A percentile compares a stretch with the other conserved stretches of the same genome.
Conservation (phyloP, 306 rosid genomes). For the Cercis canadensis region DNA sequence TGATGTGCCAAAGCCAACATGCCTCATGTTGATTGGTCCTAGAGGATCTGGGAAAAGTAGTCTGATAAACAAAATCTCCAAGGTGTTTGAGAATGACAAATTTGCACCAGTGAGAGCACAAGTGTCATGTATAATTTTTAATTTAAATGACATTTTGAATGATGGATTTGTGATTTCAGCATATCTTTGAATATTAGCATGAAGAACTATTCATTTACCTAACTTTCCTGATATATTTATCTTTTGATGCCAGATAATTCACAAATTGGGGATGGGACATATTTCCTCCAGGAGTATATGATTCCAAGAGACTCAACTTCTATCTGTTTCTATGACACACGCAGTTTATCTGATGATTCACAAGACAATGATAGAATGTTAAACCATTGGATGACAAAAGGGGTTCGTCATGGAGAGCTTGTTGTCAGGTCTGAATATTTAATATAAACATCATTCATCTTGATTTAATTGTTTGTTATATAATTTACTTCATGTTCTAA, state of each 20-base stretch:
- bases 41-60: slow-evolving; percentile 90
- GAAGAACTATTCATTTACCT: slow-evolving; percentile 8
- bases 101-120: slow-evolving; percentile 78
- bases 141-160: slow-evolving; percentile 18
- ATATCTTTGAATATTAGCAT: slow-evolving; percentile 23
- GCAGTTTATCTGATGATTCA: slow-evolving; percentile 62
- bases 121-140: slow-evolving; percentile 68
- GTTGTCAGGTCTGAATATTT: slow-evolving; percentile 66
- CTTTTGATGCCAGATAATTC: slow-evolving; percentile 62
- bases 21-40: slow-evolving; percentile 82
- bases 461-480: slow-evolving; percentile 19
- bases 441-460: slow-evolving; percentile 24
- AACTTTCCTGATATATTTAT: slow-evolving; percentile 13
- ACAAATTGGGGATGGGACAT: slow-evolving; percentile 71
- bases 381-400: slow-evolving; percentile 76
- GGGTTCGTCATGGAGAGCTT: slow-evolving; percentile 75
- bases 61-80: slow-evolving; percentile 80
- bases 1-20: slow-evolving; percentile 74
- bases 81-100: slow-evolving; percentile 69
- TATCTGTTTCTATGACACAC: slow-evolving; percentile 81
- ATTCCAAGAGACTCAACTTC: slow-evolving; percentile 71
- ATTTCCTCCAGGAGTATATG: slow-evolving; percentile 84
- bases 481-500: slow-evolving; percentile 35
- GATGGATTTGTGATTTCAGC: slow-evolving; percentile 11
- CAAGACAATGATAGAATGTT: slow-evolving; percentile 54